Evolutionary conservation across 441 rosid genomes (phyloP).

Genomic region (Populus hybrid): DNA sequence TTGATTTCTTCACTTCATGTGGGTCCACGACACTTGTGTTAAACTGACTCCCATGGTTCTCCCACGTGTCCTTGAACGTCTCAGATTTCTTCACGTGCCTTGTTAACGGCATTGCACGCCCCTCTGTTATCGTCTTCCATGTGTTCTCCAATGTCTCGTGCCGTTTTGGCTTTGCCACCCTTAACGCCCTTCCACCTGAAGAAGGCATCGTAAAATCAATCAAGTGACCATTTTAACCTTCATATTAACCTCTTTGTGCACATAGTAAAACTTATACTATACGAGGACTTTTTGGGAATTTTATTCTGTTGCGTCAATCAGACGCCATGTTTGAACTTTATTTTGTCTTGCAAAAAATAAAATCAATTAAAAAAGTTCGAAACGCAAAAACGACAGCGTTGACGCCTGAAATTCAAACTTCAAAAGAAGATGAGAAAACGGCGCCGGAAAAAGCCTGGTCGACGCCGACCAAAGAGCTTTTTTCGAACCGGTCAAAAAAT

Average conservation of each 20-base stretch:
- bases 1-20: constrained; percentile 40
- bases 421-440: not conserved
- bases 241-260: not conserved
- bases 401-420: not conserved
- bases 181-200: constrained; percentile 43
- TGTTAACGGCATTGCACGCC: constrained; percentile 56
- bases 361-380: not conserved
- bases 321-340: constrained; percentile 13
- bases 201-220: no score
- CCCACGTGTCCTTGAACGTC: constrained; percentile 52
- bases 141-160: constrained; percentile 75
- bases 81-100: constrained; percentile 51
- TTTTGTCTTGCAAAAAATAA: not conserved
- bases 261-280: no score
- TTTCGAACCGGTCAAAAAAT: not conserved
- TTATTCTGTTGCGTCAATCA: not conserved
- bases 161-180: constrained; percentile 51
- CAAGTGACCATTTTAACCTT: not conserved
- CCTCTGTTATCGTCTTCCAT: constrained; percentile 75
- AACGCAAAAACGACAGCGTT: constrained; percentile 10
- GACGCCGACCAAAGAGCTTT: constrained; percentile 17
- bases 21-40: constrained; percentile 19
- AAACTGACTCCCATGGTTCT: constrained; percentile 29
- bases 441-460: constrained; percentile 7
- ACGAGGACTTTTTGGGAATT: not conserved